Base-by-base conservation (phyloP, 108 stramenopile species). In the Bacterosira constricta region DNA sequence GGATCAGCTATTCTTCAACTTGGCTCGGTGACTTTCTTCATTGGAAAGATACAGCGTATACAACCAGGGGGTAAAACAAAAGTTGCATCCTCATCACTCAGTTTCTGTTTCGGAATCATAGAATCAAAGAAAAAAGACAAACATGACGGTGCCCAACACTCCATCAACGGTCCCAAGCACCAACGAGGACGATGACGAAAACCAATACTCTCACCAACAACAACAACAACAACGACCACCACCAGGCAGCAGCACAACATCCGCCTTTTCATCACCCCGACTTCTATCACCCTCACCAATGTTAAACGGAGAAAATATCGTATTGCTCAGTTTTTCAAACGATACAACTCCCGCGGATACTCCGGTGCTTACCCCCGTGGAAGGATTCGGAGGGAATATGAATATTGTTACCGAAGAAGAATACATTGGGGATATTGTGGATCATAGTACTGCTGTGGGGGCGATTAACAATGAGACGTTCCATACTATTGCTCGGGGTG, bases 261-360 rank as follows among this genome's bases (percentile, higher is more conserved):
- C 44, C 44, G 21, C 35, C 39, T 23, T 12, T 0, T 39, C 26
- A 26, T 42, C 25, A 38, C 60, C 10, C 29, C 38, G 29, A 39
- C 42, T 17, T 46, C 61, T 4, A 17, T 44, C 10, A 45, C 59
- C 26, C 44, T 62, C 73, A n/a, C 75, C 75, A 1, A 5, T 76
- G 1, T 31, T 76, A 6, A 75, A 52, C 39, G 75, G 75, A 29
- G 75, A 75, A 31, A 26, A 60, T 41, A 75, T 74, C 27, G 54
- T 66, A 6, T 31, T 75, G 23, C 55, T 76, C 9, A 65, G 66
- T 36, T 54, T 67, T 17, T 66, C 64, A 8, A 75, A 75, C 50
- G 75, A 76, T 26, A 76, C 41, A 11, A 76, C 75, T 26, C 75
- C 75, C 15, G 47, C n/a, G n/a, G n/a, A 11, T 36, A 9, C 27